A percentile compares a stretch with the other conserved stretches of the same genome.
Conservation (phyloP, 225 moss, liverwort and hornwort genomes). For the Asterella californica region DNA sequence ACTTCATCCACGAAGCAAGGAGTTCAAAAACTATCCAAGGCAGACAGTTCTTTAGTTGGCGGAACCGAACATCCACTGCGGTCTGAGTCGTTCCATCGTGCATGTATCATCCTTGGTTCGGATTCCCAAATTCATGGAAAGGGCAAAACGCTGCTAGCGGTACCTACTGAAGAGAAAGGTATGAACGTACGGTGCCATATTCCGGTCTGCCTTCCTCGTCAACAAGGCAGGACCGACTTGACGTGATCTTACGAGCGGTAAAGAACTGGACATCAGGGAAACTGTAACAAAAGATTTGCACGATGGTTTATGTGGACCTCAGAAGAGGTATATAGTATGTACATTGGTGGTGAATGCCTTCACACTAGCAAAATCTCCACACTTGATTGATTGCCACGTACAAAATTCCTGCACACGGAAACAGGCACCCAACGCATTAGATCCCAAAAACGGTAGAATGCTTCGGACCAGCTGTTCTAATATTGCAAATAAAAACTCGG, state of each 20-base stretch:
- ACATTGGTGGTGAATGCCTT: conserved; percentile 18
- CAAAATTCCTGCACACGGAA: background rate
- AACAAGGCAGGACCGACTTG: background rate
- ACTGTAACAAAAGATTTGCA: background rate
- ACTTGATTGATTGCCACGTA: conserved; percentile 2
- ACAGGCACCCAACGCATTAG: background rate
- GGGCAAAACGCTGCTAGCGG: background rate
- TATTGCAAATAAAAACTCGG: background rate
- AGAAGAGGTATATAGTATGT: background rate
- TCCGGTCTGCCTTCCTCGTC: background rate
- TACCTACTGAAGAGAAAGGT: background rate
- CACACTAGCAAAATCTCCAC: conserved; percentile 10
- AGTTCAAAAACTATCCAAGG: background rate
- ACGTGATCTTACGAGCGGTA: background rate
- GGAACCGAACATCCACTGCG: background rate
- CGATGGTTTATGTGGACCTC: conserved; percentile 10
- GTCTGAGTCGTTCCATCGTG: background rate
- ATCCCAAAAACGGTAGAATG: background rate
- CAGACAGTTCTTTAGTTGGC: background rate
- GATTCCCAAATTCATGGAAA: background rate
- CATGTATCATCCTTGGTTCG: background rate
- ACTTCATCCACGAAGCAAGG: background rate
- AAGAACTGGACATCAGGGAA: background rate
- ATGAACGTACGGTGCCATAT: background rate
- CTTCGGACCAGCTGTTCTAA: background rate